Base-by-base conservation (phyloP, 768 basidiomycete species). In the Trametes maxima region DNA sequence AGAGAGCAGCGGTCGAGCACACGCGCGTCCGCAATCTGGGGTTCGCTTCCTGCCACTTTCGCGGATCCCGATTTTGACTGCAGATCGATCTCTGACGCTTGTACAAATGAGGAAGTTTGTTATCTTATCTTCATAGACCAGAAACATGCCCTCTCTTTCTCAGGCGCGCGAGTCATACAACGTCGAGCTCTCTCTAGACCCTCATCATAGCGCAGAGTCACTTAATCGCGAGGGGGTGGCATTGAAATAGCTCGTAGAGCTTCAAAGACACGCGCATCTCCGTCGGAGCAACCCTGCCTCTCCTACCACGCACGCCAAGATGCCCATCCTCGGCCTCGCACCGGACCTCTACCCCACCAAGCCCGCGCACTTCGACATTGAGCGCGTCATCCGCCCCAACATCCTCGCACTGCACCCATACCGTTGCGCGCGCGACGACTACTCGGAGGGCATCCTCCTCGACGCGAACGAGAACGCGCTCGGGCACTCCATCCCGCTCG, bases 381-480 rank as follows among this genome's bases (percentile, higher is more conserved):
- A 92, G 75, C 74, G 78, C 36, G 89, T 92, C 56, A 90, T 98
- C 67, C 83, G 95, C n/a, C 89, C 93, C 2, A 99, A 98, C 70
- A 95, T 99, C 69, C 89, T 97, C 49, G 77, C 92, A 0, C 79
- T 99, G 14, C 86, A 88, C 49, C 97, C 97, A 0, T 98, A 99
- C 75, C 87, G 95, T 33, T 98, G 95, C 68, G 97, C 97, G 0
- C 82, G 97, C 48, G 96, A 99, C 69, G 96, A 99, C 77, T 99
- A 97, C 76, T 85, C 87, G 49, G 78, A 85, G 2, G 95, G 95
- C 22, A 88, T 98, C 68, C 85, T 99, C 25, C 85, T 99, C 21
- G 97, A 99, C 67, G 97, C 97, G 14, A 99, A 99, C 75, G 97
- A 99, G 78, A 98, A 99, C 72, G 85, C 96, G 0, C 81, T 95